Evolutionary conservation across 2,329 filamentous ascomycete genomes (phyloP).

Genomic region (Seiridium unicorne): DNA sequence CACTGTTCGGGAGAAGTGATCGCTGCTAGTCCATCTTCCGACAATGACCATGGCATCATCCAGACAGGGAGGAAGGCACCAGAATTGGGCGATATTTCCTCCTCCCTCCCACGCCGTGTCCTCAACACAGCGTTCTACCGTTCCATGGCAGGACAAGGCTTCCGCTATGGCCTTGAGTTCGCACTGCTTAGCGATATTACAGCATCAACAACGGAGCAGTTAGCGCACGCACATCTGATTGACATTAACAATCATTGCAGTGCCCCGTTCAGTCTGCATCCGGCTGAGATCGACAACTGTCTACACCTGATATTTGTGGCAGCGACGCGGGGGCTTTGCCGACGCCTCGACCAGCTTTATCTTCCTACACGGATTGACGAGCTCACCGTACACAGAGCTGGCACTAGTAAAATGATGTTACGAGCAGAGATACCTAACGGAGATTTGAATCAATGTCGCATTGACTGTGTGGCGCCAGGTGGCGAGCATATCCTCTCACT

Average conservation of each 20-base stretch:
- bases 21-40: slow-evolving; percentile 16
- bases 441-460: neutral
- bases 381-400: neutral
- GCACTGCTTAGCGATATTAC: neutral
- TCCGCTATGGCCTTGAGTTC: neutral
- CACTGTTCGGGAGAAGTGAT: neutral
- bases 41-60: neutral
- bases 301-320: neutral
- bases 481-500: neutral
- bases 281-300: neutral
- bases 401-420: neutral
- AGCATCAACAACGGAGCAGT: neutral
- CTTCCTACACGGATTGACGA: neutral
- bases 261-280: neutral
- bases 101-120: neutral
- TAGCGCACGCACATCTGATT: neutral
- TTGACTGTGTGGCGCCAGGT: neutral
- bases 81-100: no score
- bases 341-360: neutral
- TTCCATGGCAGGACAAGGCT: neutral
- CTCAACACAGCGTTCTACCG: neutral
- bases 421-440: neutral
- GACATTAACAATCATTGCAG: neutral
- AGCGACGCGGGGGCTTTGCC: neutral
- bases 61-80: neutral